Base-by-base conservation (phyloP, 2,329 filamentous ascomycete genomes). In the Trichoderma hamatum region DNA sequence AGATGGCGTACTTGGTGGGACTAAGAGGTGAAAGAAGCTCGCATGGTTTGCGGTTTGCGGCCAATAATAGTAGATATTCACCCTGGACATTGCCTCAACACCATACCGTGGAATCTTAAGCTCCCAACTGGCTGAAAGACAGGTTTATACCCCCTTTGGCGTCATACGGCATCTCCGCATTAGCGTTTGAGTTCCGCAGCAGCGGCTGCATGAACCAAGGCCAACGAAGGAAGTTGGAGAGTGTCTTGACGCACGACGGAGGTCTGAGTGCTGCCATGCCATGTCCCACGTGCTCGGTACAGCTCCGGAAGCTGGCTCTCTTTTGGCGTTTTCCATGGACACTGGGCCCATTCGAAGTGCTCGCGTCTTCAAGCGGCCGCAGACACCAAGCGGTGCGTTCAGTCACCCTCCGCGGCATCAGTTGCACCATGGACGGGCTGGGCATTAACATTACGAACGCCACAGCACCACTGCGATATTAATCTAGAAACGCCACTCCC, bases 181-280 rank as follows among this genome's bases (percentile, higher is more conserved):
- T 58, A 36, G 63, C 51, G 62, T 52, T 46, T 65, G 34, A 65
- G 62, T 32, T 64, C 24, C 62, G 26, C 21, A 66, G 52, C 51
- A 64, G 30, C 56, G 56, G 54, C 62, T 66, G 62, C 62, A 66
- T 56, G 62, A 66, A 66, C 52, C 62, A 36, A 58, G 39, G 54
- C 28, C n/a, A 19, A 36, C n/a, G 30, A 24, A 39, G 24, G 51
- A 66, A n/a, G 28, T 36, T 49, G 63, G 52, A 43, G 56, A 59
- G 16, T 28, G 6, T 16, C 13, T 28, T 26, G 28, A 56, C 14
- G 49, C 49, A 24, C 21, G 49, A 52, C 4, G 26, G 19, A 51
- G 28, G 24, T 43, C 49, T 55, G 21, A 58, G 24, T 34, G 21
- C 36, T 66, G 34, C 63, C 34, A 51, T 21, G 39, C 36, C 54